Evolutionary conservation across 208 protist genomes (phyloP).

Genomic region (Trypanosoma platydactyli): DNA sequence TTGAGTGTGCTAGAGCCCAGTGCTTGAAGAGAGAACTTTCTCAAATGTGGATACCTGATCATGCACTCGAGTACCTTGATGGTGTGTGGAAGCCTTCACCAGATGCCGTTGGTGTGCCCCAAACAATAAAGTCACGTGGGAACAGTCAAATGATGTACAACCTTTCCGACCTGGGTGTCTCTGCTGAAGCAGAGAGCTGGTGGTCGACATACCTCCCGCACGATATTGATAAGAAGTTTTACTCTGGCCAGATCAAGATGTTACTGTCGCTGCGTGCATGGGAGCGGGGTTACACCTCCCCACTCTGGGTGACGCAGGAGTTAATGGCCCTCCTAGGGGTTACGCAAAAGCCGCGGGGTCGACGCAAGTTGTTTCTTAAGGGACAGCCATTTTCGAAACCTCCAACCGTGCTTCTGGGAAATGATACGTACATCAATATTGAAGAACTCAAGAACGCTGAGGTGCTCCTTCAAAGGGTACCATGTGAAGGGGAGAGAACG

Average conservation of each 20-base stretch:
- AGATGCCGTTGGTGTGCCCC: conserved; percentile 14
- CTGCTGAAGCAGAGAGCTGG: conserved; percentile 25
- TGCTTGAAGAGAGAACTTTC: conserved; percentile 8
- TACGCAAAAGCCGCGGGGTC: neutral
- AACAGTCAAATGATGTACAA: conserved; percentile 31
- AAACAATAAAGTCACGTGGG: neutral
- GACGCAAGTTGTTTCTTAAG: neutral
- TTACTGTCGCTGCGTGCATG: conserved; percentile 59
- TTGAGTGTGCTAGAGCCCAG: conserved; percentile 60
- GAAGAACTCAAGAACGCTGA: conserved; percentile 33
- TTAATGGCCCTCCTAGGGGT: conserved; percentile 8
- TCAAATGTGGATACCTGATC: conserved; percentile 17
- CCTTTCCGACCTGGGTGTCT: conserved; percentile 42
- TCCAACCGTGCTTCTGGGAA: conserved; percentile 31
- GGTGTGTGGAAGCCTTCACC: conserved; percentile 18
- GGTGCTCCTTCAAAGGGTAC: neutral
- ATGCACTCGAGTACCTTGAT: conserved; percentile 13
- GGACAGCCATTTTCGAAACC: conserved; percentile 22
- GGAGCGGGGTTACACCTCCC: conserved; percentile 49
- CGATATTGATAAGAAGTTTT: conserved; percentile 33
- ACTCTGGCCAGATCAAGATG: conserved; percentile 35
- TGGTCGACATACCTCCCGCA: conserved; percentile 56
- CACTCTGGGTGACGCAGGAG: conserved; percentile 37
- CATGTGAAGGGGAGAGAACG: neutral
- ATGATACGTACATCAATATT: conserved; percentile 37